Evolutionary conservation across 805 yeast genomes (phyloP), one percentile per base, ranked within the genome.

Genomic region (Nakazawaea peltata): DNA sequence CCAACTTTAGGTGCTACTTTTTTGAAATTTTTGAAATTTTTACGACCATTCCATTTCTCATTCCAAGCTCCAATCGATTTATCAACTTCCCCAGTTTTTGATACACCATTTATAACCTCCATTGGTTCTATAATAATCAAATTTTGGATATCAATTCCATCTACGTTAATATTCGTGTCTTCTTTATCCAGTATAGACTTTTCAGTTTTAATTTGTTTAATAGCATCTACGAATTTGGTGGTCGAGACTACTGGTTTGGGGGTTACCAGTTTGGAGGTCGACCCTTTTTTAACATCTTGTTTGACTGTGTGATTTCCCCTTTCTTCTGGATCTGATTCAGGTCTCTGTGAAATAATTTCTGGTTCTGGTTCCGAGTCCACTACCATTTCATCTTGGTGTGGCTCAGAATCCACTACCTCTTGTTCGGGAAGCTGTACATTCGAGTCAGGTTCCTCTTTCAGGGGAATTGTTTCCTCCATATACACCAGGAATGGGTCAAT

Each of bases 41-140:
- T 37, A 17, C 41, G 36, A 1, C 34, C 34, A 33, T 33, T 33
- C 41, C 41, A 37, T 26, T 21, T 14, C 9, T 26, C 18, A 16
- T 37, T 28, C 41, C 41, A 36, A 8, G n/a, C 16, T 15, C 28
- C 28, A 32, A 28, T 26, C 41, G 29, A n/a, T n/a, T n/a, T n/a
- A n/a, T n/a, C 29, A 13, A 17, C 18, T 10, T 33, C 34, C 31
- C 37, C 18, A 16, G 28, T n/a, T 5, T 14, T 31, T 23, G 27
- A 24, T 5, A 5, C 19, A 5, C 18, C 6, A 11, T 5, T 8
- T 8, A 5, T 13, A 6, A 36, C 15, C 9, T 36, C 36, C 9
- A 37, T 24, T 5, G 33, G 8, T 3, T 37, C 41, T 16, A 32
- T 26, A 5, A 33, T 26, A 15, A 33, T 33, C 27, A 37, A 33